phyloP scores from a whole-genome alignment of 495 filamentous ascomycete genomes.

The Hypoxylon fragiforme region DNA sequence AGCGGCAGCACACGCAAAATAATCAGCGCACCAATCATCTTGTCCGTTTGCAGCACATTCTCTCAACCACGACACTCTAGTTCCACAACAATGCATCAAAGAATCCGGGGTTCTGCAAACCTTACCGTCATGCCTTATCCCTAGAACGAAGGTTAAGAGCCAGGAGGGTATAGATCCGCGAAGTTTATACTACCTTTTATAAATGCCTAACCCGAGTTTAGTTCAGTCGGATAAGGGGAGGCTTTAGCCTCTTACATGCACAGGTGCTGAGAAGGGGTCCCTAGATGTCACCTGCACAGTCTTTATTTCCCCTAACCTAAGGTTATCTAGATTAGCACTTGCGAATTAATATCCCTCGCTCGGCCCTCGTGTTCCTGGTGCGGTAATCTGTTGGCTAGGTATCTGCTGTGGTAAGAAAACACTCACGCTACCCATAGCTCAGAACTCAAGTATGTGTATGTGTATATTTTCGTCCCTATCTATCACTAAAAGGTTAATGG shows the following conservation, averaged over 20 bases:
- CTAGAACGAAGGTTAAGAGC: neutral
- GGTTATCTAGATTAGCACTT: constrained; percentile 10
- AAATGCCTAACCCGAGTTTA: too few species aligned
- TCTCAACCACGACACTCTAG: constrained; percentile 5
- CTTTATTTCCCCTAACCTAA: too few species aligned
- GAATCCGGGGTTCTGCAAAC: constrained; percentile 29
- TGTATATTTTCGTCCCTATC: too few species aligned
- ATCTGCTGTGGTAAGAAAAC: constrained; percentile 1
- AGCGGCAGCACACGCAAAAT: constrained; percentile 22
- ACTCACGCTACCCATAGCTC: constrained; percentile 4
- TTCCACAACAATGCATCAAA: constrained; percentile 9
- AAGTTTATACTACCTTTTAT: neutral
- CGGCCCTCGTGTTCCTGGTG: constrained; percentile 26
- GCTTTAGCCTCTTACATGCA: constrained; percentile 9
- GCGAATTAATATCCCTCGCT: constrained; percentile 25
- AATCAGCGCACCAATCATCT: constrained; percentile 22
- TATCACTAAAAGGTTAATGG: too few species aligned
- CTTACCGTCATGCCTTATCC: constrained; percentile 1
- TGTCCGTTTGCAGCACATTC: constrained; percentile 17
- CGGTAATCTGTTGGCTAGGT: constrained; percentile 33
- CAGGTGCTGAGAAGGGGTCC: neutral
- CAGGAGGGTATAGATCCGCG: neutral
- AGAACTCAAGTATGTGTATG: too few species aligned
- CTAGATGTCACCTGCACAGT: too few species aligned
- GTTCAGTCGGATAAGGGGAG: constrained; percentile 12